Conservation (phyloP, 345 rosid species). For the Capsella bursapastoris region DNA sequence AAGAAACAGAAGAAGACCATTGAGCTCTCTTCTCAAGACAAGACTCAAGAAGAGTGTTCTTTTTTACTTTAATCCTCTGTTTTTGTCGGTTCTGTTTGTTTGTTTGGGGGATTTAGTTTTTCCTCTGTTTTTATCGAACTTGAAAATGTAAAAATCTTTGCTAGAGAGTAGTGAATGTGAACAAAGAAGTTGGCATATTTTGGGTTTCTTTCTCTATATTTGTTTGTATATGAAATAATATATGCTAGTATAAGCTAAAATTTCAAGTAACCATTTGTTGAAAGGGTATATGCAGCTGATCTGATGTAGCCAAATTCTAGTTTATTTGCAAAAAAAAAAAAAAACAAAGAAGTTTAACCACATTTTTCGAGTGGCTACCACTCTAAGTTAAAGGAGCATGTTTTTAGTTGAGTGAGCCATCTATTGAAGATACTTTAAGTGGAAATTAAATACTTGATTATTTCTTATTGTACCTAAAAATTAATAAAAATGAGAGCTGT, state of each 20-base stretch:
- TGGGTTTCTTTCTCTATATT: not conserved
- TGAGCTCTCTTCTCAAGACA: conserved; percentile 27
- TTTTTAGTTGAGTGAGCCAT: not conserved
- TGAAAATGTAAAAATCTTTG: conserved; percentile 25
- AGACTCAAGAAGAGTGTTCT: not conserved
- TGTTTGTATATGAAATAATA: not conserved
- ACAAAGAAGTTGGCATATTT: conserved; percentile 17
- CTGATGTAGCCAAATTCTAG: not conserved
- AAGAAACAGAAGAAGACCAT: not conserved
- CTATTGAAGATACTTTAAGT: not conserved
- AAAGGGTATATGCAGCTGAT: not conserved
- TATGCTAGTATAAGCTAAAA: not conserved
- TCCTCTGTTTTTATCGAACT: conserved; percentile 31
- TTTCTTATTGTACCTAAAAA: not conserved
- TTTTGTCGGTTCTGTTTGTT: conserved; percentile 26
- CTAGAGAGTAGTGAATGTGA: conserved; percentile 22
- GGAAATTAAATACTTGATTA: not conserved
- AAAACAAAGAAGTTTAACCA: not conserved
- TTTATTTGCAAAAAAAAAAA: not conserved
- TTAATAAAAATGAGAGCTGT: not conserved
- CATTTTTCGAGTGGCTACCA: not conserved
- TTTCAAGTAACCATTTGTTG: not conserved
- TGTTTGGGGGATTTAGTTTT: not conserved
- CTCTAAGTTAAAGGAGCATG: not conserved
- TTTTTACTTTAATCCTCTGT: conserved; percentile 8